phyloP scores from a whole-genome alignment of 2,329 filamentous ascomycete species.

The Fusarium poae region DNA sequence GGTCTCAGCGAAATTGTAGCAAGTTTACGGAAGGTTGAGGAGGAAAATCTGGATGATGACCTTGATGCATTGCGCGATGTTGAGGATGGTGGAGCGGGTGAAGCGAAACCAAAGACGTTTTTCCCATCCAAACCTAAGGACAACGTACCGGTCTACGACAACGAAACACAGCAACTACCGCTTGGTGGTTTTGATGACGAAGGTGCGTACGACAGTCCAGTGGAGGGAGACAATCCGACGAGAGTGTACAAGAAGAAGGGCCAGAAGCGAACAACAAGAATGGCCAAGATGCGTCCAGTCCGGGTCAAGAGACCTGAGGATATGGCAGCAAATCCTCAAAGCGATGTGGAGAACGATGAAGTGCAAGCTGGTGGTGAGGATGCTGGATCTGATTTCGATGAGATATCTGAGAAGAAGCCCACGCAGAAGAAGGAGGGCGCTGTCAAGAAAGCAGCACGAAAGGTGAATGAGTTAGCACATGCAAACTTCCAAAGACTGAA shows the following conservation, averaged over 20 bases:
- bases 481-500: conserved; percentile 77
- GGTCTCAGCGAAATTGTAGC: conserved; percentile 82
- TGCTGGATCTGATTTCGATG: conserved; percentile 42
- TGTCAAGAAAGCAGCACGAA: conserved; percentile 67
- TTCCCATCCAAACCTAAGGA: conserved; percentile 49
- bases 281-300: conserved; percentile 72
- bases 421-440: conserved; percentile 56
- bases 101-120: conserved; percentile 40
- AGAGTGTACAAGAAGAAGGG: conserved; percentile 85
- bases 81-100: conserved; percentile 63
- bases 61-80: conserved; percentile 79
- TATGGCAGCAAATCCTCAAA: conserved; percentile 48
- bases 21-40: conserved; percentile 76
- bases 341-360: conserved; percentile 55
- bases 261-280: conserved; percentile 81
- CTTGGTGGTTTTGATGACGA: conserved; percentile 76
- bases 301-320: conserved; percentile 62
- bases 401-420: conserved; percentile 34
- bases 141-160: conserved; percentile 60
- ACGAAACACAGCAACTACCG: conserved; percentile 57
- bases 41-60: conserved; percentile 78
- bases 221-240: conserved; percentile 69
- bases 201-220: conserved; percentile 66
- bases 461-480: conserved; percentile 74
- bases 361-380: conserved; percentile 45